These are phyloP conservation scores for Mucuna pruriens DNA, from an alignment of 306 rosid species.

Conservation along the genomic window DNA sequence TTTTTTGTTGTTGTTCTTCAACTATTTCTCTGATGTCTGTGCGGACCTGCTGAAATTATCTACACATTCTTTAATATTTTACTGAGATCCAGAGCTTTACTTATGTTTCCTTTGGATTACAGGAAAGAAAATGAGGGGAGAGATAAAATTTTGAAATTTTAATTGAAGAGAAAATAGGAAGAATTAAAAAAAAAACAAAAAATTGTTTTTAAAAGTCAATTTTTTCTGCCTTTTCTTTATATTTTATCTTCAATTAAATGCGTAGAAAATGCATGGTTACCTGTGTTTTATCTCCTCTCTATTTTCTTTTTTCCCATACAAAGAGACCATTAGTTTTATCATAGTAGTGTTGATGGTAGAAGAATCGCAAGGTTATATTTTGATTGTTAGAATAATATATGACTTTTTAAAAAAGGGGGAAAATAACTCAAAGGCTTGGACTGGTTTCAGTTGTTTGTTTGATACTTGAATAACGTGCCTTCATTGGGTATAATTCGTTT, in stretches of 20 bases:
- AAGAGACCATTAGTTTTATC: background rate
- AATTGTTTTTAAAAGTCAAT: too few species aligned
- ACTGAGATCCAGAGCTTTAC: conserved; percentile 14
- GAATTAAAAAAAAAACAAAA: too few species aligned
- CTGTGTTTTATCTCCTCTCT: too few species aligned
- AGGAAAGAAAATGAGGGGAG: too few species aligned
- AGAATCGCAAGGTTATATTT: background rate
- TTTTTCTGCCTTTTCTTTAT: too few species aligned
- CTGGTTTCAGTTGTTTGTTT: conserved; percentile 28
- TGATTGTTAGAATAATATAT: background rate
- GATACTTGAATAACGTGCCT: conserved; percentile 15
- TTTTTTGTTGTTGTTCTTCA: background rate
- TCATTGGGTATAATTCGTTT: background rate
- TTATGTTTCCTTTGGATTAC: too few species aligned
- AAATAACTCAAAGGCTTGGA: conserved; percentile 6
- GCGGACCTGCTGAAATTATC: background rate
- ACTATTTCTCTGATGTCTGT: background rate
- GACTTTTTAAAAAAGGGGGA: background rate
- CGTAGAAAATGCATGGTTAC: too few species aligned
- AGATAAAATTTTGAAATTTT: too few species aligned
- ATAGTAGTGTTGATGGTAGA: background rate
- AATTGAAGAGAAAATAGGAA: too few species aligned
- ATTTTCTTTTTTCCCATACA: too few species aligned
- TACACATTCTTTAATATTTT: background rate
- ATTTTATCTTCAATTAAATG: too few species aligned